phyloP scores from a whole-genome alignment of 2,329 filamentous ascomycete species.

The Didymosphaeria variabile region DNA sequence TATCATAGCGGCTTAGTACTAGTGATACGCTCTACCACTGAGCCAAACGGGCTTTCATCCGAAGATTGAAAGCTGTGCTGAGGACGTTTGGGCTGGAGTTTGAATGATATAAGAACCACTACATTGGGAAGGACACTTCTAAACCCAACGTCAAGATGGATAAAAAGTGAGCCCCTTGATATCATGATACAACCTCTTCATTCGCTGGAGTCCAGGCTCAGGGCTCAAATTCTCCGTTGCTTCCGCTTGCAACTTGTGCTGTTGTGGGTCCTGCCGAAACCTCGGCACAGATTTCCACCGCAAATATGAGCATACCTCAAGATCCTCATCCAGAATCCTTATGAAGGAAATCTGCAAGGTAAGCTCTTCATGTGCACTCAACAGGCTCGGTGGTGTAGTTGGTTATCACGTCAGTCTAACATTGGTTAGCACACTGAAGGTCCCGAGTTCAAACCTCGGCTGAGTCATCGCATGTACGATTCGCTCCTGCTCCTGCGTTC shows the following conservation, averaged over 20 bases:
- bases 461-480: conserved; percentile 2
- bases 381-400: conserved; percentile 53
- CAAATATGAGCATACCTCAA: neutral
- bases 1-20: neutral
- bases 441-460: conserved; percentile 12
- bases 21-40: conserved; percentile 1
- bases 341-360: neutral
- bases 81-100: neutral
- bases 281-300: neutral
- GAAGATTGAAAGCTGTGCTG: neutral
- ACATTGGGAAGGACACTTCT: no score
- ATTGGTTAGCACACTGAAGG: conserved; percentile 22
- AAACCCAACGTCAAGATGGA: neutral
- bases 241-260: neutral
- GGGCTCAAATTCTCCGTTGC: neutral
- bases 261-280: conserved; percentile 6
- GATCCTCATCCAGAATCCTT: neutral
- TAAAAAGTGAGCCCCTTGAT: neutral
- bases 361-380: neutral
- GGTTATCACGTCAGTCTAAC: conserved; percentile 59
- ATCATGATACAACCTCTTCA: neutral
- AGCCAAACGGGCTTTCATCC: neutral
- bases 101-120: neutral
- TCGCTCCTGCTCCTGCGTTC: neutral
- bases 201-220: neutral